Evolutionary conservation across 768 basidiomycete genomes (phyloP).

Genomic region (Cystofilobasidium macerans): DNA sequence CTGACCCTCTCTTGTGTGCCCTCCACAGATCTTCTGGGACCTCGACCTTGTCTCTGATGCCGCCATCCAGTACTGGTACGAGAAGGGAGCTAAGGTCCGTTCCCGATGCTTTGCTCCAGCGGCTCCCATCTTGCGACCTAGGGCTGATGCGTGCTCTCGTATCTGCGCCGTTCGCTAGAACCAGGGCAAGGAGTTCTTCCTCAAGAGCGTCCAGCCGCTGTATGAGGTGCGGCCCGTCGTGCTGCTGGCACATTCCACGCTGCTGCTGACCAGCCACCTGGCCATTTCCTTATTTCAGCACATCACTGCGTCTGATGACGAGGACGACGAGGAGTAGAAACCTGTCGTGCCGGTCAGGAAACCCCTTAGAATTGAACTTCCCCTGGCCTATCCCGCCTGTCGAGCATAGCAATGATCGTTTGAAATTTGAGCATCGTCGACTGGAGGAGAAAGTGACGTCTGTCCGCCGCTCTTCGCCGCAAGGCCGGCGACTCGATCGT

Average conservation of each 20-base stretch:
- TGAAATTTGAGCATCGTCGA: too few relatives aligned
- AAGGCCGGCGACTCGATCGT: too few relatives aligned
- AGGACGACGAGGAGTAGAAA: conserved; percentile 6
- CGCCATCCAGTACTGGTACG: conserved; percentile 95
- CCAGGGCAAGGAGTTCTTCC: conserved; percentile 88
- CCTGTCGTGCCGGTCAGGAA: neutral
- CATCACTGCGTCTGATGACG: conserved; percentile 4
- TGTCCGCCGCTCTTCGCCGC: too few relatives aligned
- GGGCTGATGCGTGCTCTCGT: neutral
- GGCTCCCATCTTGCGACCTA: neutral
- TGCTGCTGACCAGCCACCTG: neutral
- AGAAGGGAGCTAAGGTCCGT: conserved; percentile 80
- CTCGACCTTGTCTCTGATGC: conserved; percentile 90
- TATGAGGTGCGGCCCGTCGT: conserved; percentile 20
- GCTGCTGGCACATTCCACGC: neutral
- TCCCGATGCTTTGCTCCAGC: neutral
- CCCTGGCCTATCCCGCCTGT: too few relatives aligned
- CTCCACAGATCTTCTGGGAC: conserved; percentile 73
- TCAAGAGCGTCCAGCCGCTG: conserved; percentile 45
- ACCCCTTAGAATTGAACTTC: too few relatives aligned
- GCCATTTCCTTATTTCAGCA: neutral
- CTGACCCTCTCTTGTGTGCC: neutral
- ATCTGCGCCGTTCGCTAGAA: neutral
- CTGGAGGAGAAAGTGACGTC: too few relatives aligned
- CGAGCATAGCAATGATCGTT: too few relatives aligned